Evolutionary conservation across 345 rosid genomes (phyloP).

Genomic region (Clausena lansium): DNA sequence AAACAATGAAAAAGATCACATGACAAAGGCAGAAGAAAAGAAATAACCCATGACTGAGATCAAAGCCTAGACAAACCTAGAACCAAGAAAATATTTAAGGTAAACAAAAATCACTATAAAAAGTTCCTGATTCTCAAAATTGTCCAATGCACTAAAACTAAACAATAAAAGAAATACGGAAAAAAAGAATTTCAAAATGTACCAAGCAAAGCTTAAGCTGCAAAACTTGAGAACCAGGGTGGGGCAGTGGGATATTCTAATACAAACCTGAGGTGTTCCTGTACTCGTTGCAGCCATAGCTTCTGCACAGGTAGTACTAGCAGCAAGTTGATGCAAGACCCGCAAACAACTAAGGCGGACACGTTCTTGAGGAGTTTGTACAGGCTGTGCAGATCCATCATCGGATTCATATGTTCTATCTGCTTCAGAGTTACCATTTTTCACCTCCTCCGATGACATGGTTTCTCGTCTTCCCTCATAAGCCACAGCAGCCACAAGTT

Average conservation of each 20-base stretch:
- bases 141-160: neutral
- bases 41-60: neutral
- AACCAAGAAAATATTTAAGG: neutral
- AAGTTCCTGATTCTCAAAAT: neutral
- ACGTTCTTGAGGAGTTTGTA: slow-evolving; percentile 91
- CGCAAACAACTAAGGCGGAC: slow-evolving; percentile 99
- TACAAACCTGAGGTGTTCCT: slow-evolving; percentile 81
- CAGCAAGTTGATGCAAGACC: slow-evolving; percentile 96
- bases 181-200: neutral
- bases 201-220: neutral
- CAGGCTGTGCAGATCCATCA: slow-evolving; percentile 52
- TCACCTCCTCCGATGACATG: slow-evolving; percentile 73
- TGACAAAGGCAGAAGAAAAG: slow-evolving; percentile 5
- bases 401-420: slow-evolving; percentile 49
- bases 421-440: slow-evolving; percentile 41
- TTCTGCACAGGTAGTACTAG: slow-evolving; percentile 95
- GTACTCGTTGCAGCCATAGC: slow-evolving; percentile 99
- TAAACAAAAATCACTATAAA: neutral
- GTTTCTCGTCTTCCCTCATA: slow-evolving; percentile 90
- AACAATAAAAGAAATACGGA: neutral
- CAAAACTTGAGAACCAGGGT: neutral
- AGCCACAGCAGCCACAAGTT: slow-evolving; percentile 97
- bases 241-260: neutral
- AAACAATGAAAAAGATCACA: slow-evolving; percentile 14
- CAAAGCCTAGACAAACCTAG: neutral